A percentile compares a stretch with the other conserved stretches of the same genome.
Evolutionary conservation across 2,329 filamentous ascomycete genomes (phyloP).

Genomic region (Alternaria brassicicola): DNA sequence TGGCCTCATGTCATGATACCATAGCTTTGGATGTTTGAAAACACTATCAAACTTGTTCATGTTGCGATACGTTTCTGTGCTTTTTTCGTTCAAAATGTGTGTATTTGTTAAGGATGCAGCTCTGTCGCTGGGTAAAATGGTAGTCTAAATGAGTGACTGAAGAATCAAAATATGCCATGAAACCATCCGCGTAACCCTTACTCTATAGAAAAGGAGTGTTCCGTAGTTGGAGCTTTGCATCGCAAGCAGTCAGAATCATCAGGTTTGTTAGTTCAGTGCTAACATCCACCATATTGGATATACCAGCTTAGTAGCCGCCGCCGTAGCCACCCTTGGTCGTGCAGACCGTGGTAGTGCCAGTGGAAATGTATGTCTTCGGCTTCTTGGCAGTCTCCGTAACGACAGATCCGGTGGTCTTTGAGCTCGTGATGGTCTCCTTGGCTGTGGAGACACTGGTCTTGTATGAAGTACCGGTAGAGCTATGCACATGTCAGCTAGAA

Average conservation of each 20-base stretch:
- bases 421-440: constrained; percentile 19
- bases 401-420: constrained; percentile 13
- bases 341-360: constrained; percentile 31
- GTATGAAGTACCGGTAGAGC: constrained; percentile 22
- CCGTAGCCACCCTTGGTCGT: constrained; percentile 20
- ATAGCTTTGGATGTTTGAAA: constrained; percentile 2
- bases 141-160: constrained; percentile 1
- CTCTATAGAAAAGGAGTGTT: background rate
- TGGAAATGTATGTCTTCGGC: constrained; percentile 21
- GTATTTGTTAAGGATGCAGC: background rate
- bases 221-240: background rate
- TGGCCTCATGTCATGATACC: constrained; percentile 1
- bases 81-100: background rate
- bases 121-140: background rate
- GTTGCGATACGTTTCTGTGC: background rate
- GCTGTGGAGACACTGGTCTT: constrained; percentile 21
- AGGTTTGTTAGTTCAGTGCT: background rate
- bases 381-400: constrained; percentile 25
- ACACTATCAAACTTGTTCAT: too few relatives aligned
- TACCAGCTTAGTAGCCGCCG: background rate
- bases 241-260: background rate
- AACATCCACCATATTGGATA: background rate
- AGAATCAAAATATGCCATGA: background rate
- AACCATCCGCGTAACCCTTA: background rate
- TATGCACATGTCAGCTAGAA: constrained; percentile 11